A percentile compares a stretch with the other conserved stretches of the same genome.
Conservation (phyloP, 140 eudicot genomes). For the Ambrosia hybrid region DNA sequence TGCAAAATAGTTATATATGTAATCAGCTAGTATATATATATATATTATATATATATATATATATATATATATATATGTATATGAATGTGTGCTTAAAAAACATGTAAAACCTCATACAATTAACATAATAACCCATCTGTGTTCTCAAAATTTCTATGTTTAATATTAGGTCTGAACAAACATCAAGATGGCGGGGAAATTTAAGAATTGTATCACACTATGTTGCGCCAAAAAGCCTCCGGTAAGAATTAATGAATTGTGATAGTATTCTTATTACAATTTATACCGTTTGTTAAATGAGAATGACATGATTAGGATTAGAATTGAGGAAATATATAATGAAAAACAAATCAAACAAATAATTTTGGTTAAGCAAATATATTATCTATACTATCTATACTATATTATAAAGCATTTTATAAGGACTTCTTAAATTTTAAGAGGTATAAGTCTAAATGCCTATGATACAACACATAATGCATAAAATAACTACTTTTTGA, state of each 20-base stretch:
- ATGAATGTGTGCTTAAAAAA: neutral
- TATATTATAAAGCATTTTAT: too few species aligned
- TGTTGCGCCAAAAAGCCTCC: conserved; percentile 45
- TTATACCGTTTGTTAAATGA: too few species aligned
- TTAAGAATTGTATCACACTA: conserved; percentile 46
- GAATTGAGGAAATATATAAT: neutral
- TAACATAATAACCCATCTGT: neutral
- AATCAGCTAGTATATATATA: too few species aligned
- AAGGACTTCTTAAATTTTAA: too few species aligned
- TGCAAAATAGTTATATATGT: neutral
- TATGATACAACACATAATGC: too few species aligned
- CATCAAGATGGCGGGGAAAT: conserved; percentile 38
- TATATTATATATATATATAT: too few species aligned
- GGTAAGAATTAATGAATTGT: conserved; percentile 34
- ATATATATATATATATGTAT: too few species aligned
- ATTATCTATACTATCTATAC: too few species aligned
- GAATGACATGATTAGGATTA: neutral
- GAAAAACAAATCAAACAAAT: neutral
- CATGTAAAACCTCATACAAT: neutral
- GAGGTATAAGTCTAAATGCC: too few species aligned
- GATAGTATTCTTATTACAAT: too few species aligned
- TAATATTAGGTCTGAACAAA: conserved; percentile 21
- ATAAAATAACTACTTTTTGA: too few species aligned
- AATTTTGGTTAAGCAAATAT: neutral
- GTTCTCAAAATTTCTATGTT: neutral